A percentile compares a stretch with the other conserved stretches of the same genome.
These are phyloP conservation scores for Sphaerulina musiva DNA, from an alignment of 2,329 filamentous ascomycete species.

Conservation along the genomic window DNA sequence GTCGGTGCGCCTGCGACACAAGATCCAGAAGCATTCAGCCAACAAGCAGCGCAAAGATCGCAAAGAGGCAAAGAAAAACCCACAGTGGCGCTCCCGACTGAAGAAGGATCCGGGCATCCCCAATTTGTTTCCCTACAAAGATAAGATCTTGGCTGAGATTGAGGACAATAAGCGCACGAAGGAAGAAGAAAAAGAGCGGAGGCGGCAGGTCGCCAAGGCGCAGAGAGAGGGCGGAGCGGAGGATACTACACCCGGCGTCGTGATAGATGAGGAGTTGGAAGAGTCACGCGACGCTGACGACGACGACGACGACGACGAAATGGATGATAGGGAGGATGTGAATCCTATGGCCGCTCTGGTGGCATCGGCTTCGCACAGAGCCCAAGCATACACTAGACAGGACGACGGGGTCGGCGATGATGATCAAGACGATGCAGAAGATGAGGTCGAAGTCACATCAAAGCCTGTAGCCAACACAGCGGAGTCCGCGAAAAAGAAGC, in stretches of 20 bases:
- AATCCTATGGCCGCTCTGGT: conserved; percentile 91
- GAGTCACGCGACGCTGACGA: conserved; percentile 46
- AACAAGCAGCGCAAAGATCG: conserved; percentile 86
- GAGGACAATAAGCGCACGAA: conserved; percentile 79
- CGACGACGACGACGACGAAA: conserved; percentile 51
- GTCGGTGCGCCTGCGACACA: conserved; percentile 82
- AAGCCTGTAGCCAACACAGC: conserved; percentile 5
- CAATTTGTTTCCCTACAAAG: conserved; percentile 96
- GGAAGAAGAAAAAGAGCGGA: conserved; percentile 66
- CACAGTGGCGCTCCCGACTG: conserved; percentile 87
- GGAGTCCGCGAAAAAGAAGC: conserved; percentile 53
- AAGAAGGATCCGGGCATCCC: conserved; percentile 99
- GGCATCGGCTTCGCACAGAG: conserved; percentile 73
- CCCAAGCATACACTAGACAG: conserved; percentile 58
- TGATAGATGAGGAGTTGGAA: conserved; percentile 40
- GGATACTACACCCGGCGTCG: conserved; percentile 46
- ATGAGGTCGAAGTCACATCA: conserved; percentile 46
- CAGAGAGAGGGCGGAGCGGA: conserved; percentile 35
- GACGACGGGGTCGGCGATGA: conserved; percentile 54
- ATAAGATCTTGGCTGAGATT: conserved; percentile 87
- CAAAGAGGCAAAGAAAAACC: conserved; percentile 91
- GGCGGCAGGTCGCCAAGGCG: conserved; percentile 60
- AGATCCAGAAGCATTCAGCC: conserved; percentile 86
- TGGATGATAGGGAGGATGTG: conserved; percentile 58
- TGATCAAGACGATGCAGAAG: conserved; percentile 52